Evolutionary conservation across 805 yeast genomes (phyloP), one percentile per base, ranked within the genome.

Genomic region (Teunomyces gatunensis): DNA sequence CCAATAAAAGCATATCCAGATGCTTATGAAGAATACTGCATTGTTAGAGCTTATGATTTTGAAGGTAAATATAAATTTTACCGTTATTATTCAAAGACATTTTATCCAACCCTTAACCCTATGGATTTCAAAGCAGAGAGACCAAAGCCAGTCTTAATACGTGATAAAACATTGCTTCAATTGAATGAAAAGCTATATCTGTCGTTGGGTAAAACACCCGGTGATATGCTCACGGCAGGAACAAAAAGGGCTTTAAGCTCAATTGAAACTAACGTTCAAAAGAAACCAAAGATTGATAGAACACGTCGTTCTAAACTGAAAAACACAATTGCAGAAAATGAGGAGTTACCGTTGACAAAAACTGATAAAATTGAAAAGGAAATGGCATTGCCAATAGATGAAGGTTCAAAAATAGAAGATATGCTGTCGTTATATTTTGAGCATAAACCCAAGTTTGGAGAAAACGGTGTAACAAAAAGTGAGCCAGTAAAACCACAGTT

Each of bases 31-130:
- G 44, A 39, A 11, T 42, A 44, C 23, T 49, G 63, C 13, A 68
- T 89, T 10, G 74, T 85, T 0, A 74, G 86, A 51, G 83, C 84
- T 13, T 80, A 81, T 49, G 95, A 87, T 58, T 82, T 81, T 54
- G 83, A 81, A 49, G 95, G 96, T 0, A 82, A 89, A 53, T 73
- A 77, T 48, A 85, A 87, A 57, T 87, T 81, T 54, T 87, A 80
- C 63, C 71, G 95, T 35, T 83, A 86, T 54, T 70, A 59, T 46
- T 55, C 59, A 13, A 56, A 51, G 42, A 51, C 50, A 3, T 44
- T 49, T 25, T 56, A 58, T 42, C 27, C 52, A 12, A 27, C 39
- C 9, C 17, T 34, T 11, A 29, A 33, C 11, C 37, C 37, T 4
- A 49, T 47, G 39, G 39, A 48, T 1, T 51, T 53, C 5, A 54